Evolutionary conservation across 331 rosid species (phyloP).

Genomic region (Malus hybrid): DNA sequence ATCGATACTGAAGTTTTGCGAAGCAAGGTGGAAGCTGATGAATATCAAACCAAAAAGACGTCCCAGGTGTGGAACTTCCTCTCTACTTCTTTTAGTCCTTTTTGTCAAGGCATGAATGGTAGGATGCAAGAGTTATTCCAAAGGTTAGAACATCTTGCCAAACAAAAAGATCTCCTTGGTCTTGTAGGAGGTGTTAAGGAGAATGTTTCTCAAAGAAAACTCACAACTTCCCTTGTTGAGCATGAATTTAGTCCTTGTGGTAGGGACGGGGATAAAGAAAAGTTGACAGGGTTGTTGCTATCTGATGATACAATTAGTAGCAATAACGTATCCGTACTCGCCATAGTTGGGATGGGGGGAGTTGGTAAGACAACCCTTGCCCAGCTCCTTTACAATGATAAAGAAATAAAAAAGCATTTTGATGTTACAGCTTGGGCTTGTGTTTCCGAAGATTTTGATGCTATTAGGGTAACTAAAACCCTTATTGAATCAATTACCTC

Average conservation of each 20-base stretch:
- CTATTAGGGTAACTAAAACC: too few relatives aligned
- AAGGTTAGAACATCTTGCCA: slow-evolving; percentile 8
- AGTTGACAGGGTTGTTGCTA: background rate
- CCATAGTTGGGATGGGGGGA: background rate
- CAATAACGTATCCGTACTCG: background rate
- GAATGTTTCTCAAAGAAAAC: background rate
- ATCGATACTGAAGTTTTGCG: background rate
- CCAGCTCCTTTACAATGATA: too few relatives aligned
- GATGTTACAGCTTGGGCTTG: too few relatives aligned
- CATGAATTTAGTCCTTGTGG: slow-evolving; percentile 9
- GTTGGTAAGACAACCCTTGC: background rate
- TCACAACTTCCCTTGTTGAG: background rate
- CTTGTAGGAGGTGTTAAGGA: background rate
- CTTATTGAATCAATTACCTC: too few relatives aligned
- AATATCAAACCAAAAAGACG: background rate
- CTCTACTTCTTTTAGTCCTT: background rate
- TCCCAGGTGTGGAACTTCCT: background rate
- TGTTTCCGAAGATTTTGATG: too few relatives aligned
- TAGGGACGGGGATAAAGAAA: slow-evolving; percentile 10
- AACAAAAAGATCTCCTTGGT: background rate
- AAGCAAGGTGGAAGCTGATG: slow-evolving; percentile 3
- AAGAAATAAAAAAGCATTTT: too few relatives aligned
- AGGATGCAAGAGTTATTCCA: background rate
- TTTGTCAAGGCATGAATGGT: background rate
- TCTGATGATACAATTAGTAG: background rate